Evolutionary conservation across 2,329 filamentous ascomycete genomes (phyloP), one percentile per base, ranked within the genome.

Genomic region (Coniochaeta sp.): DNA sequence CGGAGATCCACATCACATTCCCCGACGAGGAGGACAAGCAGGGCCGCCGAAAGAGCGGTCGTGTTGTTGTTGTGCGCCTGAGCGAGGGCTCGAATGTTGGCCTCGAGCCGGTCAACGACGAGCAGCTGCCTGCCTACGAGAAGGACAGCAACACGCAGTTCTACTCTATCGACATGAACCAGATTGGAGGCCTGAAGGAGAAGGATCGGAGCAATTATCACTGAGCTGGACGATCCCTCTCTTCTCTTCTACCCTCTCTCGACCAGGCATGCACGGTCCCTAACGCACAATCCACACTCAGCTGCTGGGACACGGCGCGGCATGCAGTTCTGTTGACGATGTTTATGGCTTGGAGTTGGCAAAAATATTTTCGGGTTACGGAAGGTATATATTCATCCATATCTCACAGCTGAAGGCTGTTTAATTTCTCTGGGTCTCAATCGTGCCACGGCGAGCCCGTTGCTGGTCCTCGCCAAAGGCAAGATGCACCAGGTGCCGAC

Each of bases 1-100:
- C 95, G 22, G 90, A 98, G 77, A 99, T 99, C 70, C 91, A 93
- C 76, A 96, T 99, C 74, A 98, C 95, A 38, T 98, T 99, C 80
- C 95, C 95, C 17, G 91, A 96, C 68, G 95, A 98, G 79, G 88
- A 96, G 67, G 93, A 97, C 71, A 90, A 91, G 66, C 79, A 85
- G 59, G 93, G 93, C 67, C 91, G 87, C 74, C 83, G 83, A 68
- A 89, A 89, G 78, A 91, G 89, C 66, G 93, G 93, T 36, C 87
- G 93, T 34, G 92, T 98, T 58, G 89, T 99, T 24, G 86, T 98
- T 38, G 93, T 99, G 60, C 54, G 54, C 8, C 86, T 91, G 58
- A 91, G 98, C 58, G 92, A 93, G 64, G 95, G 98, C 66, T 89
- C 90, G 56, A 82, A 87, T 40, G 87, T 98, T 65, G 95, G 93